Base-by-base conservation (phyloP, 345 rosid species). In the Eutrema heterophyllum region DNA sequence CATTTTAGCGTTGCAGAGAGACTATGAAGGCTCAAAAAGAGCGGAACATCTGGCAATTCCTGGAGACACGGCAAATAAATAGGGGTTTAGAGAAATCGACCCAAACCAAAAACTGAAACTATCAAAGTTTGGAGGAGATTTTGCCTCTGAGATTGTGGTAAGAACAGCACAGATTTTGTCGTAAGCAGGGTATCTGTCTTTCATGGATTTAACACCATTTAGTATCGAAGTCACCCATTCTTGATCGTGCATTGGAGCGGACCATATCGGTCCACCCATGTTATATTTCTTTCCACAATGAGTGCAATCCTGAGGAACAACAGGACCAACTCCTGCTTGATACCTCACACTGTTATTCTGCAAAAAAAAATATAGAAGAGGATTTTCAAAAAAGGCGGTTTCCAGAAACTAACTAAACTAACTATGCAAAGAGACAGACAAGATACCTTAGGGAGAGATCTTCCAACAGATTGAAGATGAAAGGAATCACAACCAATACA, bases 181-280 rank as follows among this genome's bases (percentile, higher is more conserved):
- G 70, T 83, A 96, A 40, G 99, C 99, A 68, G 99, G 97, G 82
- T 96, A 96, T 9, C 80, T 81, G 26, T 86, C 88, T 88, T 80
- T 90, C 88, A 85, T 86, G 69, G 90, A 85, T 79, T 79, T 89
- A 68, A 96, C 88, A 78, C 83, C 84, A 32, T 78, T 85, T 24
- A 92, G 78, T 16, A 86, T 84, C 11, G 87, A 86, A 58, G 81
- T 73, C 40, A 89, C 96, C 99, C 97, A 96, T 38, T 90, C 98
- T 55, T 84, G 97, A 82, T 92, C 93, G 55, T 96, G 99, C 26
- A 96, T 89, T 40, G 97, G 88, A 13, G 97, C 99, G 10, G 99
- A 92, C 99, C 99, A 96, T 64, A 96, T 86, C 7, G 99, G 97
- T 9, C 99, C 97, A 30, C 99, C 99, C 99, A 96, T 90, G 76